Percentiles rank a stretch among this genome's conserved stretches.
These are phyloP conservation scores for Triticum monococcum DNA, from an alignment of 176 grass and related monocot genomes.

Conservation along the genomic window DNA sequence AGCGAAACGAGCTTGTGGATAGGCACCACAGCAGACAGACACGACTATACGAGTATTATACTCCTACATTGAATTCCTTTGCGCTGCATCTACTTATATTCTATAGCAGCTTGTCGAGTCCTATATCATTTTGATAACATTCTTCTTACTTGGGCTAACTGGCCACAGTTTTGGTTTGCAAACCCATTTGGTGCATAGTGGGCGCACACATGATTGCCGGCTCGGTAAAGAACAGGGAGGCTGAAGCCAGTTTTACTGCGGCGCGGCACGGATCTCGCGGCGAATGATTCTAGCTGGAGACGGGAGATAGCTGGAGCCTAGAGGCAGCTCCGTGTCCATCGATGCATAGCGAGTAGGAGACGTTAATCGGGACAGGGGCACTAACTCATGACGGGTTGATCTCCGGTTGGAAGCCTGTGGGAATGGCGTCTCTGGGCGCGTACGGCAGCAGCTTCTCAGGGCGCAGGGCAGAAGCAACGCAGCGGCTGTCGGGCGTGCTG, in stretches of 20 bases:
- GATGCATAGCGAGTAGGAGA: not conserved
- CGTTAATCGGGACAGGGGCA: not conserved
- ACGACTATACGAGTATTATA: too few relatives aligned
- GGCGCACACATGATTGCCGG: not conserved
- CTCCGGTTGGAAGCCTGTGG: not conserved
- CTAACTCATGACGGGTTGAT: not conserved
- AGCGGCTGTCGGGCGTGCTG: not conserved
- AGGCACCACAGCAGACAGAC: too few relatives aligned
- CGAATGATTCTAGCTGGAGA: not conserved
- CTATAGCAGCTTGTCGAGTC: too few relatives aligned
- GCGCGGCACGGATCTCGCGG: not conserved
- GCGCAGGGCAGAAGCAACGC: not conserved
- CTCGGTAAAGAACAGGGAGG: not conserved
- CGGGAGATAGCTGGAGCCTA: not conserved
- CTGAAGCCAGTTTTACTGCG: not conserved
- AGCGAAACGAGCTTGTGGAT: too few relatives aligned
- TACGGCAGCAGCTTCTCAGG: not conserved
- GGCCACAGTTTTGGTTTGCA: too few relatives aligned
- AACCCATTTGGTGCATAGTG: not conserved
- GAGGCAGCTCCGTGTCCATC: not conserved
- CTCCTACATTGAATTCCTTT: too few relatives aligned
- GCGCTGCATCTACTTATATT: too few relatives aligned
- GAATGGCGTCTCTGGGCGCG: not conserved
- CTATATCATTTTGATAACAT: not conserved
- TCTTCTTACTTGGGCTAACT: too few relatives aligned